Conservation (phyloP, 352 stramenopile species). For the Blastocystis sp. region DNA sequence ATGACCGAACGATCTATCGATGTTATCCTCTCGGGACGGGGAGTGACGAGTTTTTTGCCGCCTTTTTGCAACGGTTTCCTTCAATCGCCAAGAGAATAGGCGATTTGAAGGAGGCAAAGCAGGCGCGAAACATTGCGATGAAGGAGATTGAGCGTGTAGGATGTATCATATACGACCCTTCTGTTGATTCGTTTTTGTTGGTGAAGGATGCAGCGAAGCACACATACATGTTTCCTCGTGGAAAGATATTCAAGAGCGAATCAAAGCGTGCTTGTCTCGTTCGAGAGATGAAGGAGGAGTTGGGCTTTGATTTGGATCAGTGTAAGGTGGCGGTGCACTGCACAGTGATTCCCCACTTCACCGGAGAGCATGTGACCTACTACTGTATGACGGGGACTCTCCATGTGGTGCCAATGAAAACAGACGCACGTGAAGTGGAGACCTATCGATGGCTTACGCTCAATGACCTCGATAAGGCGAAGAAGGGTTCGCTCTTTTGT, state of each 20-base stretch:
- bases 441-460: neutral
- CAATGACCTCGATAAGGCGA: neutral
- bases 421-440: neutral
- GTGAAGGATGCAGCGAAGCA: neutral
- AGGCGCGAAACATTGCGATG: neutral
- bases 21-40: neutral
- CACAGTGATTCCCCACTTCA: neutral
- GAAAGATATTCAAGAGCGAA: slow-evolving; percentile 41
- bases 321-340: neutral
- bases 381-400: neutral
- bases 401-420: neutral
- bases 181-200: neutral
- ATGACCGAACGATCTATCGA: neutral
- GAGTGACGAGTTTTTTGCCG: neutral
- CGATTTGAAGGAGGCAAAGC: slow-evolving; percentile 2
- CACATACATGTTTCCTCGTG: slow-evolving; percentile 1
- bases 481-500: neutral
- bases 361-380: neutral
- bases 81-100: neutral
- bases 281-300: slow-evolving; percentile 25
- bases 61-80: neutral
- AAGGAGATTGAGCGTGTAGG: slow-evolving; percentile 3
- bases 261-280: neutral
- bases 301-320: neutral
- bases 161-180: neutral